phyloP scores from a whole-genome alignment of 306 rosid species.

The Gillenia trifoliata region DNA sequence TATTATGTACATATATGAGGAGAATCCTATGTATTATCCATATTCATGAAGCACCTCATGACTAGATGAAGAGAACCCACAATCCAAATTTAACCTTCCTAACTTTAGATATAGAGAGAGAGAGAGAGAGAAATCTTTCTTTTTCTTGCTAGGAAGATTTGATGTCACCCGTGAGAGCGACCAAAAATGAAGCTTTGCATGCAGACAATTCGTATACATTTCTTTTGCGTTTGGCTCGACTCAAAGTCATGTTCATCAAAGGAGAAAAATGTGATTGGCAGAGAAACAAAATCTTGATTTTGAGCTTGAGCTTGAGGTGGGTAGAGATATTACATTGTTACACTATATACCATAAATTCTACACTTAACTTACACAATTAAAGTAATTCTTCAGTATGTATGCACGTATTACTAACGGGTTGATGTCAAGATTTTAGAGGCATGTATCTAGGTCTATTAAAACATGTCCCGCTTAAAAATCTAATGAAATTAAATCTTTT shows the following conservation, averaged over 20 bases:
- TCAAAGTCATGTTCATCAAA: not conserved
- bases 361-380: no score
- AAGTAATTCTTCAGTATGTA: not conserved
- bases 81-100: not conserved
- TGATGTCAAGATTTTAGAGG: not conserved
- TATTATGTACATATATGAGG: not conserved
- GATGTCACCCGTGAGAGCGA: slow-evolving; percentile 15
- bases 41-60: slow-evolving; percentile 17
- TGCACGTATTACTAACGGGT: not conserved
- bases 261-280: not conserved
- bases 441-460: no score
- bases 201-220: not conserved
- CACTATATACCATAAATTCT: not conserved
- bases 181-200: not conserved
- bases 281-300: not conserved
- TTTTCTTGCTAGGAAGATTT: slow-evolving; percentile 8
- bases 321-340: not conserved
- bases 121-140: slow-evolving; percentile 3
- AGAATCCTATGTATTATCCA: slow-evolving; percentile 18
- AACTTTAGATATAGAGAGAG: slow-evolving; percentile 2
- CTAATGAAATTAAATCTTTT: no score
- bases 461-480: not conserved
- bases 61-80: slow-evolving; percentile 22
- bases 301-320: not conserved
- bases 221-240: not conserved